Conservation (phyloP, 192 early-diverging fungal species). For the Gigaspora rosea region DNA sequence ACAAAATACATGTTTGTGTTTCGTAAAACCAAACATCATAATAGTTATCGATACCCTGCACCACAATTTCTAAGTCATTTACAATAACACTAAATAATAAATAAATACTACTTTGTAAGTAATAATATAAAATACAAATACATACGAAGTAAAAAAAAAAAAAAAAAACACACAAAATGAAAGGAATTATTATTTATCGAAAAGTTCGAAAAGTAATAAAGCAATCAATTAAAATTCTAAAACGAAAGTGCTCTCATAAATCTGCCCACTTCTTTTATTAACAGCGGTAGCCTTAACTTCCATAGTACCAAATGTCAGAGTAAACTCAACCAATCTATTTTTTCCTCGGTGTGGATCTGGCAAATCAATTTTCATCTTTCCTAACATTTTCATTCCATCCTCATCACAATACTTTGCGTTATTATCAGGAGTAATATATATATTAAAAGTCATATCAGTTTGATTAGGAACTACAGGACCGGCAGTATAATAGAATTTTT, state of each 20-base stretch:
- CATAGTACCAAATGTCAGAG: conserved; percentile 32
- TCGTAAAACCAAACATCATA: too few relatives aligned
- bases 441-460: conserved; percentile 27
- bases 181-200: too few relatives aligned
- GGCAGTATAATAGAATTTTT: conserved; percentile 26
- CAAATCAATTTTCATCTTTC: conserved; percentile 30
- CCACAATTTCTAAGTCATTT: too few relatives aligned
- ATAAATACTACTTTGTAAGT: too few relatives aligned
- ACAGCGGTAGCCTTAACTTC: conserved; percentile 29
- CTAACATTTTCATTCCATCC: conserved; percentile 30
- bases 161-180: too few relatives aligned
- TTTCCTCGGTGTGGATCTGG: conserved; percentile 28
- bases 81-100: too few relatives aligned
- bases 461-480: conserved; percentile 19
- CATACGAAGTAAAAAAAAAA: too few relatives aligned
- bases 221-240: conserved; percentile 17
- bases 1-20: too few relatives aligned
- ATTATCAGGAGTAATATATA: conserved; percentile 21
- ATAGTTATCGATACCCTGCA: too few relatives aligned
- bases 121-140: too few relatives aligned
- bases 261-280: conserved; percentile 26
- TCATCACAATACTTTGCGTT: conserved; percentile 32
- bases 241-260: conserved; percentile 23
- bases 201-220: too few relatives aligned
- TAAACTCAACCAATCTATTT: conserved; percentile 27